These are phyloP conservation scores for Kwoniella europaea DNA, from an alignment of 768 basidiomycete genomes.

Conservation along the genomic window DNA sequence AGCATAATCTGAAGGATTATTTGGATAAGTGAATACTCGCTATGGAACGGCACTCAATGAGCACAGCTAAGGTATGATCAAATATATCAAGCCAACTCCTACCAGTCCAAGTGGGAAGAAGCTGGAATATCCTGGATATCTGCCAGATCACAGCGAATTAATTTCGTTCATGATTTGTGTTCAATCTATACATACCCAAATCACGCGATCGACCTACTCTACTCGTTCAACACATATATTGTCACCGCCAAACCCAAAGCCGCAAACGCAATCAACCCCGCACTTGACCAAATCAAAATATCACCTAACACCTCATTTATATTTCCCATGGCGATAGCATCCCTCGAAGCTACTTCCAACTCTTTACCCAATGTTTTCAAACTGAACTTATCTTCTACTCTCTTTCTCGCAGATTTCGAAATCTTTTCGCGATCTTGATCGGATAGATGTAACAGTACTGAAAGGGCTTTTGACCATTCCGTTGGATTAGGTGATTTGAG, in stretches of 20 bases:
- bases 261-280: conserved; percentile 26
- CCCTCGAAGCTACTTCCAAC: conserved; percentile 49
- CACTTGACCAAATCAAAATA: conserved; percentile 43
- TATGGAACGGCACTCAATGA: too few relatives aligned
- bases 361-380: conserved; percentile 63
- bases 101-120: too few relatives aligned
- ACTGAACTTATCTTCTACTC: conserved; percentile 73
- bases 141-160: neutral
- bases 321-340: conserved; percentile 45
- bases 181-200: neutral
- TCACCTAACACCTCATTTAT: conserved; percentile 41
- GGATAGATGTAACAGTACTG: conserved; percentile 62
- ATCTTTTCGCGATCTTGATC: conserved; percentile 63
- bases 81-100: too few relatives aligned
- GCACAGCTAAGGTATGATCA: too few relatives aligned
- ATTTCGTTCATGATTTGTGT: neutral
- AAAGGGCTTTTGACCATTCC: conserved; percentile 73
- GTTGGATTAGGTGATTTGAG: conserved; percentile 68
- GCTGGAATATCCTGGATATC: too few relatives aligned
- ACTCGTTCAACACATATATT: conserved; percentile 1
- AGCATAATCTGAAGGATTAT: too few relatives aligned
- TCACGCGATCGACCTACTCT: neutral
- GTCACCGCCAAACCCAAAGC: conserved; percentile 14
- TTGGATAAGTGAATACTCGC: too few relatives aligned
- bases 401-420: conserved; percentile 64